Evolutionary conservation across 1,284 basidiomycete genomes (phyloP).

Genomic region (Singerocomus rubriflavus): DNA sequence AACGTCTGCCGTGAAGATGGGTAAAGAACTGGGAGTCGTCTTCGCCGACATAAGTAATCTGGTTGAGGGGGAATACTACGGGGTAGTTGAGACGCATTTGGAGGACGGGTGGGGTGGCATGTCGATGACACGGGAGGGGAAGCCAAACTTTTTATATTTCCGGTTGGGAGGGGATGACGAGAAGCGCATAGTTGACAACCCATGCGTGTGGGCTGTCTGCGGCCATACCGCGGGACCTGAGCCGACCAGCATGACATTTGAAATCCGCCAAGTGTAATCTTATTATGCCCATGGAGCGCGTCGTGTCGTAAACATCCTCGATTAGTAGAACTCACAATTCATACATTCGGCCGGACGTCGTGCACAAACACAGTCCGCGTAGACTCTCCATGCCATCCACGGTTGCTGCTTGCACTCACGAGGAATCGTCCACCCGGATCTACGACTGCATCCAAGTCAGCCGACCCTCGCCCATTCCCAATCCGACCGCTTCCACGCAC

Average conservation of each 20-base stretch:
- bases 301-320: slow-evolving; percentile 17
- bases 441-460: slow-evolving; percentile 57
- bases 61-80: slow-evolving; percentile 34
- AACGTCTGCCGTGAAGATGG: slow-evolving; percentile 43
- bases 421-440: slow-evolving; percentile 86
- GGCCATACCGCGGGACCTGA: slow-evolving; percentile 36
- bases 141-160: slow-evolving; percentile 30
- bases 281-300: slow-evolving; percentile 12
- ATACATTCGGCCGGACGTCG: slow-evolving; percentile 62
- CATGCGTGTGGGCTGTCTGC: slow-evolving; percentile 24
- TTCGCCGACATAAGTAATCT: slow-evolving; percentile 38
- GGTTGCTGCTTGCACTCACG: slow-evolving; percentile 89
- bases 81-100: slow-evolving; percentile 35
- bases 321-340: slow-evolving; percentile 5
- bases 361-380: slow-evolving; percentile 88
- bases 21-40: slow-evolving; percentile 52
- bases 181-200: slow-evolving; percentile 26
- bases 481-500: slow-evolving; percentile 46
- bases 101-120: slow-evolving; percentile 20
- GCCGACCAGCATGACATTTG: slow-evolving; percentile 16
- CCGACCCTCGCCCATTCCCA: slow-evolving; percentile 7
- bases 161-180: slow-evolving; percentile 30
- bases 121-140: background rate
- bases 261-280: slow-evolving; percentile 32
- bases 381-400: slow-evolving; percentile 92